Base-by-base conservation (phyloP, 352 stramenopile genomes). In the Pythium plurisporium region DNA sequence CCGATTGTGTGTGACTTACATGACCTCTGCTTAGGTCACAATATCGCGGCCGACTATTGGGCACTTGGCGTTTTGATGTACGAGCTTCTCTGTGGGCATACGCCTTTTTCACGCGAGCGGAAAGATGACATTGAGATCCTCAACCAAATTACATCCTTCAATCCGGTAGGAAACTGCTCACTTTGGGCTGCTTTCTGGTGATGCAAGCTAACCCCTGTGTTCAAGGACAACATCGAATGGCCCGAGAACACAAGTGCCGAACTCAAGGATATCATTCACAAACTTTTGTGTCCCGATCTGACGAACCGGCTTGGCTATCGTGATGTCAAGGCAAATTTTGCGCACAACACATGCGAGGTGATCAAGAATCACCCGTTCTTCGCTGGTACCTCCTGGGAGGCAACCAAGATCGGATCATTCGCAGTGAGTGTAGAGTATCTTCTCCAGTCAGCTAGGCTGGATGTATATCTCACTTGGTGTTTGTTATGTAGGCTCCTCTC, bases 41-140 rank as follows among this genome's bases (percentile, higher is more conserved):
- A 89, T 53, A 87, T 93, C 11, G 77, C 74, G 37, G 79, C 82
- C 4, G 93, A 98, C 60, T 98, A 97, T 67, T 98, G 93, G 93
- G 83, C 91, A 11, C 77, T 98, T 30, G 93, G 93, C 22, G 91
- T 96, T 53, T 80, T 98, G 52, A 91, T 98, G 70, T 98, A 97
- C 72, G 93, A 98, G 69, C 76, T 98, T 26, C 65, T 97, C 2
- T 87, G 80, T 34, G 91, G 90, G 4, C 71, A 82, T 19, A 97
- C 91, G 3, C 92, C 93, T 3, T 98, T 98, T 50, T 82, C 79
- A 9, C 68, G 72, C 17, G 79, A 92, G 56, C 87, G 86, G 43
- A 78, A 90, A 40, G 86, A 91, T 38, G 86, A 96, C 42, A 74
- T 92, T 41, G 87, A 94, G 45, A 94, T 95, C 56, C 75, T 95